Conservation (phyloP, 768 basidiomycete species). For the Rhodotorula diobovata region DNA sequence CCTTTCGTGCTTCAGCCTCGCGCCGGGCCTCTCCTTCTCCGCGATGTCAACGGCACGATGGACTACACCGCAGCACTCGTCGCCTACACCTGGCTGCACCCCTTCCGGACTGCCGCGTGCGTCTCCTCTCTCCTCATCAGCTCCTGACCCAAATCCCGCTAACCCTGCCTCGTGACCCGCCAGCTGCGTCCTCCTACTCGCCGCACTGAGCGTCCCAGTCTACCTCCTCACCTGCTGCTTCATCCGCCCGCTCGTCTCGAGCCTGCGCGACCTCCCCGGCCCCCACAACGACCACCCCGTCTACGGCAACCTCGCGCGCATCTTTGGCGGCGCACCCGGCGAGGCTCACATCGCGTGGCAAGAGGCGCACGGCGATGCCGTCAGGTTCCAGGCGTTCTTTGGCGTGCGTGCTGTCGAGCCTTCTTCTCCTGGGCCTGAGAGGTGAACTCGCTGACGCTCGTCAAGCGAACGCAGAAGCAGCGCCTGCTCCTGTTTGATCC, state of each 20-base stretch:
- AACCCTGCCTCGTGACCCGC: not conserved
- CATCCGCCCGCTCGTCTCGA: slow-evolving; percentile 1
- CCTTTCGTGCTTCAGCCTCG: not conserved
- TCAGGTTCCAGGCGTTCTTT: slow-evolving; percentile 50
- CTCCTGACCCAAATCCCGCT: not conserved
- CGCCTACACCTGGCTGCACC: not conserved
- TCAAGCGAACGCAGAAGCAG: not conserved
- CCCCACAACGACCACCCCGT: not conserved
- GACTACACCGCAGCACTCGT: not conserved
- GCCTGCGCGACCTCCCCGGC: slow-evolving; percentile 26
- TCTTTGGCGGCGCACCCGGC: slow-evolving; percentile 50
- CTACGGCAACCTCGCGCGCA: slow-evolving; percentile 15
- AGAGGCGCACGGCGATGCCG: slow-evolving; percentile 55
- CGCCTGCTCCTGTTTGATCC: slow-evolving; percentile 26
- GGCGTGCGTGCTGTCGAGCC: slow-evolving; percentile 44
- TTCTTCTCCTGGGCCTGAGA: not conserved
- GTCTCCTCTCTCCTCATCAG: not conserved
- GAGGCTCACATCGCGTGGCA: slow-evolving; percentile 57
- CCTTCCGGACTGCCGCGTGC: not conserved
- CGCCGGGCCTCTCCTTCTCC: not conserved
- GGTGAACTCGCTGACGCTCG: no score
- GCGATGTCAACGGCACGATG: not conserved
- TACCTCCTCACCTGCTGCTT: slow-evolving; percentile 4
- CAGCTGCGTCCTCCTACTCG: not conserved
- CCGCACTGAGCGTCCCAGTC: not conserved